phyloP scores from a whole-genome alignment of 805 yeast species.

The Yamadazyma paraphyllophila region DNA sequence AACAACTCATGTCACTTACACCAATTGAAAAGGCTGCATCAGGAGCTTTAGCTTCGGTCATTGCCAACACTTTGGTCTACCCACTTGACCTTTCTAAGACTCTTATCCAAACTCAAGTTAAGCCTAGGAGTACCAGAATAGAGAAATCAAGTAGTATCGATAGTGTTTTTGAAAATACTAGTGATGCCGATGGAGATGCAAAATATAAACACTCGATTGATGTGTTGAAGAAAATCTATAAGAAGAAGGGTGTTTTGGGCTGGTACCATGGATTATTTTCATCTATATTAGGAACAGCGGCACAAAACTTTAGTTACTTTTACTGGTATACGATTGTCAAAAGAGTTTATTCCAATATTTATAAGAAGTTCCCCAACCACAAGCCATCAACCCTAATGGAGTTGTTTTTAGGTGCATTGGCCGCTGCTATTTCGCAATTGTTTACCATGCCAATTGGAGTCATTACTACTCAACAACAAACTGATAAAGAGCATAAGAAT shows the following conservation, averaged over 20 bases:
- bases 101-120: constrained; percentile 68
- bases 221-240: constrained; percentile 57
- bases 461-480: constrained; percentile 61
- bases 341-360: constrained; percentile 45
- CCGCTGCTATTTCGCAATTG: constrained; percentile 78
- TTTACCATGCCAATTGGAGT: constrained; percentile 82
- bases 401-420: constrained; percentile 69
- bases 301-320: constrained; percentile 79
- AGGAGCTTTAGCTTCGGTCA: constrained; percentile 78
- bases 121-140: constrained; percentile 16
- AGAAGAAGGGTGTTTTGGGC: constrained; percentile 61
- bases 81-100: constrained; percentile 81
- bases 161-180: constrained; percentile 17
- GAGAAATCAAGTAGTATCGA: constrained; percentile 12
- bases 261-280: constrained; percentile 72
- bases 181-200: constrained; percentile 18
- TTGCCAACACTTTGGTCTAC: constrained; percentile 76
- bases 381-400: constrained; percentile 61
- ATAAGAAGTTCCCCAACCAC: constrained; percentile 35
- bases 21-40: constrained; percentile 77
- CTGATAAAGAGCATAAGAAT: constrained; percentile 40
- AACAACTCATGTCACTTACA: constrained; percentile 45
- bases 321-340: constrained; percentile 83
- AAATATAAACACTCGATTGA: constrained; percentile 59
- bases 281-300: constrained; percentile 66